These are phyloP conservation scores for Proliferodiscus dingleyae DNA, from an alignment of 2,329 filamentous ascomycete species.

Conservation along the genomic window DNA sequence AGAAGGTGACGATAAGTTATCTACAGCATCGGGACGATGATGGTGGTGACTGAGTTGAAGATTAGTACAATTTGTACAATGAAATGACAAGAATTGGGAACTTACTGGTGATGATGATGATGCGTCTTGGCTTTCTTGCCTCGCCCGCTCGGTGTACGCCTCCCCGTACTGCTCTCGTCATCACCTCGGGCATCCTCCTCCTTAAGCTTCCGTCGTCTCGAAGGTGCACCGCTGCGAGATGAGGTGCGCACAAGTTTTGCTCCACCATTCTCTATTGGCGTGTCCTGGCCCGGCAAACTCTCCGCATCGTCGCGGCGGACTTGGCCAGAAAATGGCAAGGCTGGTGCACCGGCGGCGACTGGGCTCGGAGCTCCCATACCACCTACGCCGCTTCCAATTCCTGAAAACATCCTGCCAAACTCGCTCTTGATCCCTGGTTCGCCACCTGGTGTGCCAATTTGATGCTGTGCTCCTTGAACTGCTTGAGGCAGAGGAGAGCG, in stretches of 20 bases:
- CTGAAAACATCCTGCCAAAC: constrained; percentile 90
- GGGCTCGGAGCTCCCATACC: constrained; percentile 43
- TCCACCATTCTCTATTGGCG: constrained; percentile 31
- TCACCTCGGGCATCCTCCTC: constrained; percentile 69
- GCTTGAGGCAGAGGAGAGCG: constrained; percentile 88
- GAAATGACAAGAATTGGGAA: constrained; percentile 20
- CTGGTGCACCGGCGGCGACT: constrained; percentile 45
- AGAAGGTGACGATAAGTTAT: constrained; percentile 40
- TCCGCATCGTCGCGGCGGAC: constrained; percentile 48
- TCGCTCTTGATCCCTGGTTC: constrained; percentile 92
- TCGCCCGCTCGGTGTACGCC: constrained; percentile 52
- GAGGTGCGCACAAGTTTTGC: constrained; percentile 37
- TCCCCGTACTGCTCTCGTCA: constrained; percentile 62
- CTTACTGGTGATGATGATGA: constrained; percentile 56
- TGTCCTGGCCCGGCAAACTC: constrained; percentile 42
- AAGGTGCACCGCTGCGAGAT: constrained; percentile 38
- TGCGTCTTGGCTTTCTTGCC: constrained; percentile 66
- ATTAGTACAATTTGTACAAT: constrained; percentile 16
- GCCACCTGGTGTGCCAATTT: constrained; percentile 70
- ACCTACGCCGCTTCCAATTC: constrained; percentile 70
- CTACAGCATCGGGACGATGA: no score
- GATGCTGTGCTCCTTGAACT: constrained; percentile 84
- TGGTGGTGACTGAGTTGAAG: constrained; percentile 50
- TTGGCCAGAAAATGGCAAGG: constrained; percentile 45
- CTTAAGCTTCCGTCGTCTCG: constrained; percentile 64